These are phyloP conservation scores for Tinospora cordifolia DNA, from an alignment of 164 flowering plant species.

Conservation along the genomic window DNA sequence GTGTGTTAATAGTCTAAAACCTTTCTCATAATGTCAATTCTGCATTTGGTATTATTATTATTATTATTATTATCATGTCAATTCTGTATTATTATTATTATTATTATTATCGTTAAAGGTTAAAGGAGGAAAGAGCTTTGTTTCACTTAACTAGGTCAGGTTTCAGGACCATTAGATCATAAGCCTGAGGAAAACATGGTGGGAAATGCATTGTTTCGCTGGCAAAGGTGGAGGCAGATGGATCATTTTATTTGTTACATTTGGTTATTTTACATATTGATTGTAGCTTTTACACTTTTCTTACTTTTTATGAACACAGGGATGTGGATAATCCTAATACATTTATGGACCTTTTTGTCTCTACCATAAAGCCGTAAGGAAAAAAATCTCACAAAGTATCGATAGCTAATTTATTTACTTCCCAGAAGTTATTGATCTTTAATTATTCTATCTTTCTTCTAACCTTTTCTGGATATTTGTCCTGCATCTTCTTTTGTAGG, in stretches of 20 bases:
- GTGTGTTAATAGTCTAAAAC: not conserved
- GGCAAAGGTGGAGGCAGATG: constrained; percentile 61
- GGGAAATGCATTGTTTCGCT: constrained; percentile 79
- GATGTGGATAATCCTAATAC: constrained; percentile 83
- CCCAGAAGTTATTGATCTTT: not conserved
- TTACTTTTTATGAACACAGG: constrained; percentile 40
- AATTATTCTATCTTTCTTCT: not conserved
- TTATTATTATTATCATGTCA: no score
- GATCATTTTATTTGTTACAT: not conserved
- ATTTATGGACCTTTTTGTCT: constrained; percentile 77
- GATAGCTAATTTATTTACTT: not conserved
- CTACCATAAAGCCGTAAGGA: constrained; percentile 79
- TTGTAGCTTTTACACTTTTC: not conserved
- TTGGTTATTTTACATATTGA: not conserved
- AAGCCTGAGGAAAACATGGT: constrained; percentile 49
- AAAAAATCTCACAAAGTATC: constrained; percentile 2
- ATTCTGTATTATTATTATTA: no score
- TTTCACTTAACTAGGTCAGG: constrained; percentile 47
- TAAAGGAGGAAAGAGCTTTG: not conserved
- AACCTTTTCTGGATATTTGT: not conserved
- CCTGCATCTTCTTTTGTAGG: constrained; percentile 29
- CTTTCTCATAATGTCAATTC: not conserved
- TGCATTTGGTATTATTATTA: not conserved
- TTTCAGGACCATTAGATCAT: constrained; percentile 67
- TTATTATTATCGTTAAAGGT: no score